Percentiles rank a stretch among this genome's conserved stretches.
phyloP scores from a whole-genome alignment of 225 moss, liverwort and hornwort genomes.

The Polytrichum commune region DNA sequence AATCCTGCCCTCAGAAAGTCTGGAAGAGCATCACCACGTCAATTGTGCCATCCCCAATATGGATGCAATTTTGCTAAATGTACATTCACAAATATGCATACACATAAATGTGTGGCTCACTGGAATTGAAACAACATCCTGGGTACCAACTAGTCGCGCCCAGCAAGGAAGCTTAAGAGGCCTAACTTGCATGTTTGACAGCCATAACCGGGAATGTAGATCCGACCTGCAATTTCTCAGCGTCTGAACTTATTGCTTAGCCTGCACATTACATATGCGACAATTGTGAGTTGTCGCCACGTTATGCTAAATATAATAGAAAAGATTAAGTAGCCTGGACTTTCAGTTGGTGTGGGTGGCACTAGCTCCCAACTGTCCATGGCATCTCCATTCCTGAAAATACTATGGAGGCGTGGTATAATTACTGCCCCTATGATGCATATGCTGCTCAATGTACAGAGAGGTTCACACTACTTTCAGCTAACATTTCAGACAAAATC shows the following conservation, averaged over 20 bases:
- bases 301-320: too few species aligned
- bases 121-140: neutral
- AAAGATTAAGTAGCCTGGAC: too few species aligned
- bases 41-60: neutral
- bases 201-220: neutral
- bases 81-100: neutral
- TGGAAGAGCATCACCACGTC: neutral
- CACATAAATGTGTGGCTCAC: neutral
- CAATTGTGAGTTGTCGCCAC: too few species aligned
- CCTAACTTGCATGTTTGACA: neutral
- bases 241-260: conserved; percentile 5
- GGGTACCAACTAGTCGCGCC: neutral
- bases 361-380: neutral
- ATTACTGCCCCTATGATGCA: neutral
- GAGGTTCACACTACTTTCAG: neutral
- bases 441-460: neutral
- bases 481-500: too few species aligned
- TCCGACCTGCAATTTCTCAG: neutral
- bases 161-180: neutral
- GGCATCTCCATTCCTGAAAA: neutral
- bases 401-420: neutral
- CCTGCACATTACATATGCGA: conserved; percentile 8
- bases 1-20: neutral
- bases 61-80: neutral
- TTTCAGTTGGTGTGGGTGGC: too few species aligned